phyloP scores from a whole-genome alignment of 2,329 filamentous ascomycete species.

The Hymenoscyphus occultus region DNA sequence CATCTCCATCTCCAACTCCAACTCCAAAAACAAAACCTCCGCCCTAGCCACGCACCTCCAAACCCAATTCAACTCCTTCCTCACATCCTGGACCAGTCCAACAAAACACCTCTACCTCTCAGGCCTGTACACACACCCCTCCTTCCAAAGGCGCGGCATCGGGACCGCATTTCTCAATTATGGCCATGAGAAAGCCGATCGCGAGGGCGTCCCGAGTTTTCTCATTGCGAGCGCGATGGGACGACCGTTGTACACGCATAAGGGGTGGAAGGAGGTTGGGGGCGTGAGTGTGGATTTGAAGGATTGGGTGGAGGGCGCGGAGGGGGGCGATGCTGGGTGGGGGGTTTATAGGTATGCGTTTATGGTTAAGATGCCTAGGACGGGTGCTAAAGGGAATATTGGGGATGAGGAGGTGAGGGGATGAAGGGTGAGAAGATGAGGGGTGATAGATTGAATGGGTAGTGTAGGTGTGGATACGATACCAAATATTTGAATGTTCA shows the following conservation, averaged over 20 bases:
- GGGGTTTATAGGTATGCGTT: conserved; percentile 8
- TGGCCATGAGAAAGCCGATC: conserved; percentile 19
- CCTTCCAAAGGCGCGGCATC: conserved; percentile 19
- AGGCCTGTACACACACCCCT: conserved; percentile 15
- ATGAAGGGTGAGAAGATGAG: neutral
- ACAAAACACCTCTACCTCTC: conserved; percentile 19
- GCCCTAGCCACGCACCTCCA: neutral
- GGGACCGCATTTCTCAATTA: conserved; percentile 18
- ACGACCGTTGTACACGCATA: conserved; percentile 17
- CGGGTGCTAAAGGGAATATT: neutral
- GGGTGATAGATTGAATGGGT: too few species aligned
- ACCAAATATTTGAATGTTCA: too few species aligned
- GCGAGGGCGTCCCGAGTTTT: conserved; percentile 15
- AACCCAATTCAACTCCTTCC: neutral
- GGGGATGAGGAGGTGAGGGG: neutral
- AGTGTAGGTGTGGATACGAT: too few species aligned
- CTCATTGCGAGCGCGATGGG: conserved; percentile 20
- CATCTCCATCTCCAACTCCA: neutral
- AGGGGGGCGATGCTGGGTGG: conserved; percentile 11
- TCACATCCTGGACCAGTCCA: neutral
- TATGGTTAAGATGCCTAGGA: conserved; percentile 8
- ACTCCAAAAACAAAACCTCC: neutral
- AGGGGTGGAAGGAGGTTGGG: conserved; percentile 20
- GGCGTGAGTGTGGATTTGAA: conserved; percentile 18
- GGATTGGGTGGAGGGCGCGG: conserved; percentile 17